Base-by-base conservation (phyloP, 2,329 filamentous ascomycete genomes). In the Byssothecium circinans region DNA sequence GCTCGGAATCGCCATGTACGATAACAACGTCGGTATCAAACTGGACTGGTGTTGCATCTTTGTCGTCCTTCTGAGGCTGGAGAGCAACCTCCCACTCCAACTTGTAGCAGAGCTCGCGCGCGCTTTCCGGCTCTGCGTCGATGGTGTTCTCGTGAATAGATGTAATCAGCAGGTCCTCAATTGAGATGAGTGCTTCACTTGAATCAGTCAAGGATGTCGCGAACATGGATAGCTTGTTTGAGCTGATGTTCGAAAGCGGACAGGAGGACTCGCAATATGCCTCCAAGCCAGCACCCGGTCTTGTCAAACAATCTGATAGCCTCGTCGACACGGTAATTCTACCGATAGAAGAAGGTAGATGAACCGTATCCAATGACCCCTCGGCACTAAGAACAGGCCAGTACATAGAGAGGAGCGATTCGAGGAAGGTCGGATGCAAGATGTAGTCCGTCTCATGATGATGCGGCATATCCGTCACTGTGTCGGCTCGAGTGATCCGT, bases 41-140 rank as follows among this genome's bases (percentile, higher is more conserved):
- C 15, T 45, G 42, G 14, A 25, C 20, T 11, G 29, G 12, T 8
- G 17, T 12, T 2, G 7, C 27, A 33, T 11, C 7, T 18, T 18
- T 35, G 2, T 19, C 18, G 15, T 42, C 18, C 19, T 45, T 35
- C 11, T 27, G 5, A 20, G 39, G 20, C 8, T 38, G 38, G 14
- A 56, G 23, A 17, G 54, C 39, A 0, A 52, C 53, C 37, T 66
- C 61, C 62, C 61, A 66, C 0, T 51, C 43, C 18, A 54, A 41
- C 47, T 66, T 67, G 46, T 64, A 67, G 50, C 61, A 65, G 7
- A 66, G 54, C 37, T 66, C 58, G 20, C 62, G 49, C 8, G 54
- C 30, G 10, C 20, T 30, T 3, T 52, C 29, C 2, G 15, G 40
- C 11, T 57, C 48, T 1, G 35, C 33, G 6, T 49, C 52, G 6